Conservation (phyloP, 176 grass and related monocot genomes). For the Hyparrhenia diplandra region DNA sequence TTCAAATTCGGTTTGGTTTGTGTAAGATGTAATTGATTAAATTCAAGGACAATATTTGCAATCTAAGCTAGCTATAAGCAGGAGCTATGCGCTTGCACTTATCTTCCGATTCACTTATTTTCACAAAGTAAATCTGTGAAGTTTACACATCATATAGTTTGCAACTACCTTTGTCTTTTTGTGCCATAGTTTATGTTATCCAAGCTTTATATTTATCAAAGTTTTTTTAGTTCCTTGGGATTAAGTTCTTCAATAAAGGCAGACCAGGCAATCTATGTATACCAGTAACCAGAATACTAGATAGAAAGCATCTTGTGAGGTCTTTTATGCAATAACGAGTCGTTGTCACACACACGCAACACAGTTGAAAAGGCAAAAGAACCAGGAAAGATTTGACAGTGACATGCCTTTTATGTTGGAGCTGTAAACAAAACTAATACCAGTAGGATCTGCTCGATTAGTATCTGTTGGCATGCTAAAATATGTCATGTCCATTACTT, state of each 20-base stretch:
- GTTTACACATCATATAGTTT: neutral
- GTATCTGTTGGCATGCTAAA: neutral
- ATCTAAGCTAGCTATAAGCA: neutral
- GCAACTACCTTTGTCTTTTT: neutral
- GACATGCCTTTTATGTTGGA: neutral
- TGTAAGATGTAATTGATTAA: neutral
- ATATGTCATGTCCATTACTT: neutral
- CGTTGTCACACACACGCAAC: neutral
- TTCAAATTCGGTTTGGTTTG: neutral
- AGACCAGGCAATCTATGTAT: neutral
- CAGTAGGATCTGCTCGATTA: neutral
- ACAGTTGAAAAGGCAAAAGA: neutral
- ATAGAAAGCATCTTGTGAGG: neutral
- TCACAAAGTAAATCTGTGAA: neutral
- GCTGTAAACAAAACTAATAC: neutral
- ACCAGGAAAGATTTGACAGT: constrained; percentile 11
- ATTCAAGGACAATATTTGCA: neutral
- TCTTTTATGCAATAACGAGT: neutral
- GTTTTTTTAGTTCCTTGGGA: neutral
- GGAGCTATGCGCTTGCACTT: neutral
- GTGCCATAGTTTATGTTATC: constrained; percentile 7
- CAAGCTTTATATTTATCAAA: neutral
- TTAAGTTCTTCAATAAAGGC: neutral
- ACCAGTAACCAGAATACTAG: neutral
- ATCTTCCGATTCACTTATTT: neutral